A percentile compares a stretch with the other conserved stretches of the same genome.
Conservation (phyloP, 345 rosid species). For the Schrenkiella parvula region DNA sequence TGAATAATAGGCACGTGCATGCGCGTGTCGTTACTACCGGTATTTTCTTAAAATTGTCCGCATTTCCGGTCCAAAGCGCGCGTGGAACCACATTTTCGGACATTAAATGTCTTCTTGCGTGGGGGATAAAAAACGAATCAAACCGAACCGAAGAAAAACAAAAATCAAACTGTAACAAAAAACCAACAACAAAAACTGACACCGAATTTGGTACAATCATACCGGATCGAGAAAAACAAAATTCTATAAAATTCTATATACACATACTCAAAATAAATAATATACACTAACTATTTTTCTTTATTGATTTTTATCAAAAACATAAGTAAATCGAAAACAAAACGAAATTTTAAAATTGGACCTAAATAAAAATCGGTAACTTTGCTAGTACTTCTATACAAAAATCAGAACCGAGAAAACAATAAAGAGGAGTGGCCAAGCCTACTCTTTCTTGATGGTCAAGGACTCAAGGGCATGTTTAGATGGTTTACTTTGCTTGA, state of each 20-base stretch:
- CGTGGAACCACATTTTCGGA: background rate
- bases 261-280: no score
- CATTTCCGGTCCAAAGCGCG: slow-evolving; percentile 13
- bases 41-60: background rate
- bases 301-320: no score
- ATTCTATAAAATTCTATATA: background rate
- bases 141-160: background rate
- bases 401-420: background rate
- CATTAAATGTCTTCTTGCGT: background rate
- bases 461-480: background rate
- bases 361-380: background rate
- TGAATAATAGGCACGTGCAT: slow-evolving; percentile 1
- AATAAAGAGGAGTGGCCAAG: no score
- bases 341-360: no score
- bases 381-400: no score
- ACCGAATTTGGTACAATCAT: background rate
- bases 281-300: no score
- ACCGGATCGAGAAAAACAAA: background rate
- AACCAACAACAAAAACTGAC: background rate
- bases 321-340: no score
- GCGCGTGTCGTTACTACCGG: background rate
- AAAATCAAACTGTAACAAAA: background rate
- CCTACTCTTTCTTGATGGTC: background rate
- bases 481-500: background rate
- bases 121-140: background rate